Evolutionary conservation across 306 rosid genomes (phyloP).

Genomic region (Prunus campanulata): DNA sequence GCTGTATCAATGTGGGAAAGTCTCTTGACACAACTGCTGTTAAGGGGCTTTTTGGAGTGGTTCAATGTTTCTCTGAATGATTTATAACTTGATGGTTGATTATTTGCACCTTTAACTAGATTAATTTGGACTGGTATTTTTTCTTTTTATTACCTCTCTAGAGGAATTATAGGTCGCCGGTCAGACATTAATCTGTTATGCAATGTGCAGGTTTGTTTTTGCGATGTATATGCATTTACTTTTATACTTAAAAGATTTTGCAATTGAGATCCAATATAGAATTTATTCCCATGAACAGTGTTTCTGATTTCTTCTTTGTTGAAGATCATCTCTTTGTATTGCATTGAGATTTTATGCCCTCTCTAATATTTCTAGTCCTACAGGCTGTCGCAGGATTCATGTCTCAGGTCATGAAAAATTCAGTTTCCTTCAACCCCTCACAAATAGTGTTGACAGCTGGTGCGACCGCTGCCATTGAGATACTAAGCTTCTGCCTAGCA

Average conservation of each 20-base stretch:
- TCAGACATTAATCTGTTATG: no score
- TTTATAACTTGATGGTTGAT: conserved; percentile 1
- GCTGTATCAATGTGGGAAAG: background rate
- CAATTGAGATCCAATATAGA: background rate
- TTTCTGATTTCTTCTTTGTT: background rate
- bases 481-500: conserved; percentile 87
- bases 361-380: conserved; percentile 23
- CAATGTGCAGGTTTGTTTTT: conserved; percentile 8
- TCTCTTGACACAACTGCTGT: background rate
- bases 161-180: no score
- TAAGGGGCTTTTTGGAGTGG: conserved; percentile 2
- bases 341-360: background rate
- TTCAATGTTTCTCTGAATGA: background rate
- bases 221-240: background rate
- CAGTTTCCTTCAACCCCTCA: conserved; percentile 63
- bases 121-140: background rate
- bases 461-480: conserved; percentile 71
- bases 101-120: background rate
- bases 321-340: background rate
- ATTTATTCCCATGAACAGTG: background rate
- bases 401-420: conserved; percentile 63
- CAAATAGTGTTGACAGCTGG: conserved; percentile 75
- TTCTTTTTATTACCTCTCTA: no score
- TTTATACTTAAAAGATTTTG: background rate
- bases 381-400: conserved; percentile 92